Conservation (phyloP, 1,139 yeast genomes). For the Blastobotrys capitulatus region DNA sequence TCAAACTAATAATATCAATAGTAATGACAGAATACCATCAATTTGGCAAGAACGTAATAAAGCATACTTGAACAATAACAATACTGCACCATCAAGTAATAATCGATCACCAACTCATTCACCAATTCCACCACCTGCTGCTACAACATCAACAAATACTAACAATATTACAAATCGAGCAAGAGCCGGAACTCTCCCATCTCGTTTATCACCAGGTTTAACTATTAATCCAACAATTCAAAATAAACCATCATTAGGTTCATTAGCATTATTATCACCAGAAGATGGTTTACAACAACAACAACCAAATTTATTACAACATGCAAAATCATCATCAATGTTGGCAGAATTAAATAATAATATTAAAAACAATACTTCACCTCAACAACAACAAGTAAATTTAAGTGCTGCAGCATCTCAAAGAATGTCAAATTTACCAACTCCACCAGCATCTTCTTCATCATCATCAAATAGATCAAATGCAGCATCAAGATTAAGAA, state of each 20-base stretch:
- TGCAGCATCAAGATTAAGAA: slow-evolving; percentile 25
- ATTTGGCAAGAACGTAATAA: slow-evolving; percentile 12
- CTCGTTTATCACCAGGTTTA: slow-evolving; percentile 34
- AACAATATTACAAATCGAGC: slow-evolving; percentile 21
- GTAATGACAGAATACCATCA: slow-evolving; percentile 10
- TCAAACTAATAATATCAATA: slow-evolving; percentile 1
- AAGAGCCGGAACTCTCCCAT: slow-evolving; percentile 42
- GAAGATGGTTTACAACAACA: slow-evolving; percentile 17
- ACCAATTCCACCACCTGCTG: neutral
- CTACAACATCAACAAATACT: slow-evolving; percentile 6
- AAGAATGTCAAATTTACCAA: neutral
- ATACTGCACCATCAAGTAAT: neutral
- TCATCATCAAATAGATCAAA: slow-evolving; percentile 10
- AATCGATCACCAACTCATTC: slow-evolving; percentile 5
- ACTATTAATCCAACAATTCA: slow-evolving; percentile 8
- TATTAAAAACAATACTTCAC: neutral
- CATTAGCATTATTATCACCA: slow-evolving; percentile 31
- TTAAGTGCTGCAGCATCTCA: slow-evolving; percentile 12
- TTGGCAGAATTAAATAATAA: slow-evolving; percentile 1
- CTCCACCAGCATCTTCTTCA: slow-evolving; percentile 11
- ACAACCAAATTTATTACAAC: slow-evolving; percentile 9
- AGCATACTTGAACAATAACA: neutral
- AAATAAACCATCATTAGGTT: slow-evolving; percentile 22
- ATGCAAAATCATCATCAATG: slow-evolving; percentile 6
- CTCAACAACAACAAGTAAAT: neutral